Conservation (phyloP, 352 stramenopile species). For the Phytophthora hibernalis region DNA sequence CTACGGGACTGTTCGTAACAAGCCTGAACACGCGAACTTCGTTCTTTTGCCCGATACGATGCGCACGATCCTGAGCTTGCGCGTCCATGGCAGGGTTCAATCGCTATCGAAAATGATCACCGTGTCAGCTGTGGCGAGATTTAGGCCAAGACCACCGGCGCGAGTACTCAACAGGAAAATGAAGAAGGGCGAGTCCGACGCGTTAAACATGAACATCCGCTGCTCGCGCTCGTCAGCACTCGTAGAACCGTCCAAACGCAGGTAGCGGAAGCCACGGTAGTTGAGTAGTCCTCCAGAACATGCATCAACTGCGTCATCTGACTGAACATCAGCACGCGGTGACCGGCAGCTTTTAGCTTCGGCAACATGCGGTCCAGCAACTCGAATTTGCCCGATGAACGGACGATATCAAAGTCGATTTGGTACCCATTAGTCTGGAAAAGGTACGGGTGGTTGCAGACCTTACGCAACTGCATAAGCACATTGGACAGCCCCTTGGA, state of each 20-base stretch:
- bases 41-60: slow-evolving; percentile 94
- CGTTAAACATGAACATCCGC: slow-evolving; percentile 99
- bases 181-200: slow-evolving; percentile 91
- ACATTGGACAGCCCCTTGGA: slow-evolving; percentile 89
- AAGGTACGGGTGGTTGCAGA: slow-evolving; percentile 91
- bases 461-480: slow-evolving; percentile 90
- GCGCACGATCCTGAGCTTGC: slow-evolving; percentile 91
- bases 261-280: slow-evolving; percentile 93
- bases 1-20: slow-evolving; percentile 88
- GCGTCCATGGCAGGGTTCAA: slow-evolving; percentile 98
- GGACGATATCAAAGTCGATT: slow-evolving; percentile 88
- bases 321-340: slow-evolving; percentile 92
- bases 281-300: slow-evolving; percentile 91
- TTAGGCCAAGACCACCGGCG: slow-evolving; percentile 97
- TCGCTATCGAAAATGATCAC: slow-evolving; percentile 99
- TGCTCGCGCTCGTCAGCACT: slow-evolving; percentile 96
- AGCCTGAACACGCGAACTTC: slow-evolving; percentile 90
- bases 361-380: slow-evolving; percentile 97
- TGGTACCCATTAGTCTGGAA: slow-evolving; percentile 88
- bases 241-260: slow-evolving; percentile 96
- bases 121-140: slow-evolving; percentile 98
- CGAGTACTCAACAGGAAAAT: slow-evolving; percentile 98
- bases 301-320: slow-evolving; percentile 93
- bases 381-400: slow-evolving; percentile 94
- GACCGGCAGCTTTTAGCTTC: slow-evolving; percentile 93